Evolutionary conservation across 2,329 filamentous ascomycete species (phyloP).

Genomic region (Colletotrichum karsti): DNA sequence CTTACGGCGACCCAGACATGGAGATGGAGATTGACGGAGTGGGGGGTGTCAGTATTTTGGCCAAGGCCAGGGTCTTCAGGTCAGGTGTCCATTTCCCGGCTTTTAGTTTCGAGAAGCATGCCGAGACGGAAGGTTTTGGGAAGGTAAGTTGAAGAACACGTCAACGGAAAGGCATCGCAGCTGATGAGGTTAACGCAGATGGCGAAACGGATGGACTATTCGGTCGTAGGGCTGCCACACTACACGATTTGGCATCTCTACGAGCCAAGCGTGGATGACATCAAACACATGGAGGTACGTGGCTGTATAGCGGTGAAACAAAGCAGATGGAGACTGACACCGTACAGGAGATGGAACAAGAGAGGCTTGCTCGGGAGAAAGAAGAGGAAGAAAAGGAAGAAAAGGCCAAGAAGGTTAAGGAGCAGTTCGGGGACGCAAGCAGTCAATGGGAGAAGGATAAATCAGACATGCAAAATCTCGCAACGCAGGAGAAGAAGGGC

Average conservation of each 20-base stretch:
- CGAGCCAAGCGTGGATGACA: slow-evolving; percentile 97
- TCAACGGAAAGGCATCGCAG: slow-evolving; percentile 8
- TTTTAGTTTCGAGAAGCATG: slow-evolving; percentile 98
- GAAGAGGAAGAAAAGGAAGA: slow-evolving; percentile 81
- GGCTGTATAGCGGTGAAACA: background rate
- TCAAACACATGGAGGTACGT: slow-evolving; percentile 90
- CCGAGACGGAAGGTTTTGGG: slow-evolving; percentile 97
- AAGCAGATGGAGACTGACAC: slow-evolving; percentile 29
- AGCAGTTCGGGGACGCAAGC: slow-evolving; percentile 79
- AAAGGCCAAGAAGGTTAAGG: slow-evolving; percentile 79
- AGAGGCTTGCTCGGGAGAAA: slow-evolving; percentile 80
- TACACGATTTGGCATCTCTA: slow-evolving; percentile 99
- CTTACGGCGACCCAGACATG: slow-evolving; percentile 97
- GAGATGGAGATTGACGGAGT: slow-evolving; percentile 99
- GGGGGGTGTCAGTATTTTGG: slow-evolving; percentile 95
- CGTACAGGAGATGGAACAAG: slow-evolving; percentile 86
- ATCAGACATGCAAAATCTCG: slow-evolving; percentile 76
- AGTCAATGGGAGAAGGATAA: slow-evolving; percentile 93
- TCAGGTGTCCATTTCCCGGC: slow-evolving; percentile 97
- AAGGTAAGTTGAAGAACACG: slow-evolving; percentile 72
- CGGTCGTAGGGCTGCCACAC: slow-evolving; percentile 93
- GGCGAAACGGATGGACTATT: slow-evolving; percentile 95
- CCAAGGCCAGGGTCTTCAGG: slow-evolving; percentile 94
- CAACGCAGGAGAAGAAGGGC: slow-evolving; percentile 61
- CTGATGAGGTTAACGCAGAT: slow-evolving; percentile 66